A percentile compares a stretch with the other conserved stretches of the same genome.
These are phyloP conservation scores for Amniculicola lignicola DNA, from an alignment of 495 filamentous ascomycete genomes.

Conservation along the genomic window DNA sequence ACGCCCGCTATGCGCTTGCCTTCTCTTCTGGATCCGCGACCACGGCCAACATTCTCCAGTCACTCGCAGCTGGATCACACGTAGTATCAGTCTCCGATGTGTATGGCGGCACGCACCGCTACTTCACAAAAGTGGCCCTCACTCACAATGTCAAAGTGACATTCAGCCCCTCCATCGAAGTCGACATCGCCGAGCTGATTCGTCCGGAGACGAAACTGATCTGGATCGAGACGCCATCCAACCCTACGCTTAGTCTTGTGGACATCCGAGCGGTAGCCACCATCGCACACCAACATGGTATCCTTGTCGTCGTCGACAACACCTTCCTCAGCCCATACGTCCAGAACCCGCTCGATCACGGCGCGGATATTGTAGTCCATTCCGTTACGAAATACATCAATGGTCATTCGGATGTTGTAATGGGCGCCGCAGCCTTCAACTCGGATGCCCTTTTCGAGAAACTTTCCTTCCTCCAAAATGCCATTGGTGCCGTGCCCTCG, in stretches of 20 bases:
- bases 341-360: constrained; percentile 91
- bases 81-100: constrained; percentile 95
- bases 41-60: constrained; percentile 89
- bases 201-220: constrained; percentile 87
- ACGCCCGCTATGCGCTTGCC: constrained; percentile 87
- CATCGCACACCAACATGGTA: constrained; percentile 80
- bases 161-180: constrained; percentile 86
- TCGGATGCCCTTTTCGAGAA: constrained; percentile 69
- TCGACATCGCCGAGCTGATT: constrained; percentile 79
- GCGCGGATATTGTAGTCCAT: constrained; percentile 97
- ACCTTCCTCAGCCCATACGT: constrained; percentile 95
- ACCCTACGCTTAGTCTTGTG: constrained; percentile 87
- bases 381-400: constrained; percentile 99
- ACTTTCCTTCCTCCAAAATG: constrained; percentile 91
- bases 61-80: constrained; percentile 86
- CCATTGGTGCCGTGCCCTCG: constrained; percentile 90
- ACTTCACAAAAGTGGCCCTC: constrained; percentile 96
- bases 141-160: constrained; percentile 93
- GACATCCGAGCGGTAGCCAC: constrained; percentile 83
- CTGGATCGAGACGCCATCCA: constrained; percentile 95
- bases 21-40: constrained; percentile 94
- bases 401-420: constrained; percentile 95
- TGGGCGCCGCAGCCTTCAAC: constrained; percentile 97
- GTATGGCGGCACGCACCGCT: constrained; percentile 95
- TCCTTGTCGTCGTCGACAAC: constrained; percentile 96